Conservation (phyloP, 1,284 basidiomycete species). For the Earliella scabrosa region DNA sequence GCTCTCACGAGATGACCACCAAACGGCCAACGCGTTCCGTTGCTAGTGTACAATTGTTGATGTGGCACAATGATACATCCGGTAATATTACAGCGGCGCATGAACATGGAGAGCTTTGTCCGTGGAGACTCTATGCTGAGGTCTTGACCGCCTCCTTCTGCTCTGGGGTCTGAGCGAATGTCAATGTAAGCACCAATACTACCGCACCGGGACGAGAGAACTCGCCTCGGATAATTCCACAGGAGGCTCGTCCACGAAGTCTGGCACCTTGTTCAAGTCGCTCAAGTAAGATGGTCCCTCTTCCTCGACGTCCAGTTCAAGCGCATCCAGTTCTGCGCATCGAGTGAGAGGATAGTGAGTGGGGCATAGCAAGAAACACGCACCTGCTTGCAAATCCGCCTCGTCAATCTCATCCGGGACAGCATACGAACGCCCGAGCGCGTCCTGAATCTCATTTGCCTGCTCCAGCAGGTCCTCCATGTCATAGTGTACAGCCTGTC, state of each 20-base stretch:
- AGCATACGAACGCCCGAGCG: slow-evolving; percentile 90
- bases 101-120: slow-evolving; percentile 1
- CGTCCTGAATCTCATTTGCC: slow-evolving; percentile 97
- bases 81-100: slow-evolving; percentile 17
- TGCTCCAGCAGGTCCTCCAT: slow-evolving; percentile 99
- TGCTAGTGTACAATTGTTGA: slow-evolving; percentile 20
- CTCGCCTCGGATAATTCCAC: slow-evolving; percentile 64
- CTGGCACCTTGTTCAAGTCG: slow-evolving; percentile 85
- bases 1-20: too few species aligned
- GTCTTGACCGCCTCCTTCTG: slow-evolving; percentile 38
- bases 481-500: slow-evolving; percentile 90
- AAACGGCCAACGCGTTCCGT: too few species aligned
- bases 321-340: slow-evolving; percentile 81
- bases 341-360: slow-evolving; percentile 8
- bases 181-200: background rate
- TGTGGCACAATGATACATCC: slow-evolving; percentile 6
- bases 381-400: slow-evolving; percentile 95
- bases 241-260: slow-evolving; percentile 88
- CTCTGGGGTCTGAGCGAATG: slow-evolving; percentile 20
- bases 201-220: background rate
- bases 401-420: slow-evolving; percentile 99
- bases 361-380: slow-evolving; percentile 27
- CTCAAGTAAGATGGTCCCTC: slow-evolving; percentile 86
- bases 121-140: slow-evolving; percentile 24
- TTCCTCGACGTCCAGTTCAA: slow-evolving; percentile 87